Evolutionary conservation across 2,329 filamentous ascomycete species (phyloP).

Genomic region (Colletotrichum sp.): DNA sequence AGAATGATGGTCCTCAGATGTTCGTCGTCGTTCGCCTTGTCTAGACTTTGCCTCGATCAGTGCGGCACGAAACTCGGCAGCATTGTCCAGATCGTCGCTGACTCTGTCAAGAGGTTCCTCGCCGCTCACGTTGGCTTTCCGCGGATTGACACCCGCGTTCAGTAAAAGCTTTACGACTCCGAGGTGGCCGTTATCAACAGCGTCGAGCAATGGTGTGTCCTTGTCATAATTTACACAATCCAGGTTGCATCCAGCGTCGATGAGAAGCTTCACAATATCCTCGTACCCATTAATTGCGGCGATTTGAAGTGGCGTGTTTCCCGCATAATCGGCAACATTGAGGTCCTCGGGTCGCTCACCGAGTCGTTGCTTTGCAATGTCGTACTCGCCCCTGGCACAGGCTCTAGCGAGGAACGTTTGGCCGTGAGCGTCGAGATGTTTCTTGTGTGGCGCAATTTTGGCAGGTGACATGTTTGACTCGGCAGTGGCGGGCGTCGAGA

Average conservation of each 20-base stretch:
- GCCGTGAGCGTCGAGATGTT: slow-evolving; percentile 90
- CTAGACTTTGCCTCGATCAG: slow-evolving; percentile 66
- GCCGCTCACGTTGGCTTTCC: slow-evolving; percentile 89
- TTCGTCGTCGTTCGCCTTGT: slow-evolving; percentile 57
- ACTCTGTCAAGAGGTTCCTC: slow-evolving; percentile 90
- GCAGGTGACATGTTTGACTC: slow-evolving; percentile 70
- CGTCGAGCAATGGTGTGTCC: slow-evolving; percentile 94
- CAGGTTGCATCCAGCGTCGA: slow-evolving; percentile 83
- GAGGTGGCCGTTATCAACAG: slow-evolving; percentile 92
- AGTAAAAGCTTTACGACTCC: slow-evolving; percentile 87
- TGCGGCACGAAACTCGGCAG: slow-evolving; percentile 76
- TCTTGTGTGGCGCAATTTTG: slow-evolving; percentile 77
- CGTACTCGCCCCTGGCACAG: slow-evolving; percentile 84
- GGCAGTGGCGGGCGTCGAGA: slow-evolving; percentile 61
- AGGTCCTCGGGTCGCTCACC: slow-evolving; percentile 85
- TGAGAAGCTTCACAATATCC: slow-evolving; percentile 85
- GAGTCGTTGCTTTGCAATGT: slow-evolving; percentile 76
- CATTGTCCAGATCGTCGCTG: slow-evolving; percentile 75
- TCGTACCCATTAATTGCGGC: slow-evolving; percentile 86
- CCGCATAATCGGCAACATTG: slow-evolving; percentile 89
- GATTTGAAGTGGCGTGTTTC: slow-evolving; percentile 95
- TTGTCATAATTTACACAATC: slow-evolving; percentile 82
- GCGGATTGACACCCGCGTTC: slow-evolving; percentile 87
- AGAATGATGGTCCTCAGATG: slow-evolving; percentile 62
- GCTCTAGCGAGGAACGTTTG: slow-evolving; percentile 90